A percentile compares a stretch with the other conserved stretches of the same genome.
Evolutionary conservation across 2,329 filamentous ascomycete genomes (phyloP).

Genomic region (Beauveria australis): DNA sequence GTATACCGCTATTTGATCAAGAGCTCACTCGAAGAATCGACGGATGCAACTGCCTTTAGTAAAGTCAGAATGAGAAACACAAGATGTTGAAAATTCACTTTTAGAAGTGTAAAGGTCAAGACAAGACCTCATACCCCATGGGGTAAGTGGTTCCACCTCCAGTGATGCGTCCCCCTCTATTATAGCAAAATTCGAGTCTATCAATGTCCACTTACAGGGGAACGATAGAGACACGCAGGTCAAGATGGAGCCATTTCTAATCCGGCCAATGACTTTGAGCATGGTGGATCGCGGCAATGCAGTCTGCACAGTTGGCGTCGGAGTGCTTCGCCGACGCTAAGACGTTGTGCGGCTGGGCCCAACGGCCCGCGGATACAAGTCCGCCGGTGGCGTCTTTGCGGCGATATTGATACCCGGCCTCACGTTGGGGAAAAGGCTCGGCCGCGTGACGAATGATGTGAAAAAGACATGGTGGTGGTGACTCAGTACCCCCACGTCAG

Average conservation of each 20-base stretch:
- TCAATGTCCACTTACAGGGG: background rate
- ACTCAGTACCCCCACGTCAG: no score
- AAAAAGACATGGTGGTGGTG: no score
- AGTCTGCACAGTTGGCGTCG: background rate
- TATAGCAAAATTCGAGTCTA: background rate
- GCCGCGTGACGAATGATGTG: no score
- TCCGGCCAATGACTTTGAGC: background rate
- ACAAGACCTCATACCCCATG: background rate
- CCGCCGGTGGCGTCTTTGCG: background rate
- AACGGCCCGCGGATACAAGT: background rate
- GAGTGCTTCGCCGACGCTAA: slow-evolving; percentile 12
- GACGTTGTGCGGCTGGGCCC: background rate
- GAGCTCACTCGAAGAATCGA: background rate
- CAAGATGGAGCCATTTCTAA: background rate
- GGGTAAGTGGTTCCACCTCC: background rate
- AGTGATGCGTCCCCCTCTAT: background rate
- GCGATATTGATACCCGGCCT: slow-evolving; percentile 3
- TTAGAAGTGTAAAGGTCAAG: background rate
- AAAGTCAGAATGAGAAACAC: no score
- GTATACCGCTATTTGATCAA: background rate
- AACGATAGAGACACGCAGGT: background rate
- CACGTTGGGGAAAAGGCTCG: no score
- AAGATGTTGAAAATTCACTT: no score
- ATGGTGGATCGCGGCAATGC: background rate
- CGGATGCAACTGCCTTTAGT: no score